phyloP scores from a whole-genome alignment of 495 filamentous ascomycete genomes.

The Aspergillus avenaceus region DNA sequence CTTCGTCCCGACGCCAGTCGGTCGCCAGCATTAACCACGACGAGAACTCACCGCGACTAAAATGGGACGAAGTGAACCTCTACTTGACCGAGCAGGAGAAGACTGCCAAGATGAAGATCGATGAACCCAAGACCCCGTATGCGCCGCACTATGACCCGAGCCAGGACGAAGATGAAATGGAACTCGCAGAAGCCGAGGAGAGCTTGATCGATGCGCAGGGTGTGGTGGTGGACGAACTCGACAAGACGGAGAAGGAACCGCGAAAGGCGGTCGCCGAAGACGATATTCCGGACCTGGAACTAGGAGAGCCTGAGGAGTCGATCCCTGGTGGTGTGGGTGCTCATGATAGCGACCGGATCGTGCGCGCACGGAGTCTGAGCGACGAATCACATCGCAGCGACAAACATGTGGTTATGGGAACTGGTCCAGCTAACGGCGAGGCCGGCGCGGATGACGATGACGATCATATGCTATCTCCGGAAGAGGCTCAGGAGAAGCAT shows the following conservation, averaged over 20 bases:
- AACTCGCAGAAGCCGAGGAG: constrained; percentile 31
- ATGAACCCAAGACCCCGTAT: constrained; percentile 96
- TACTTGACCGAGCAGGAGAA: constrained; percentile 95
- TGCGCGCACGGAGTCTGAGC: constrained; percentile 44
- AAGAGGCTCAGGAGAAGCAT: constrained; percentile 86
- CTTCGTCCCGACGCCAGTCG: constrained; percentile 67
- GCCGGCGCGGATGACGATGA: constrained; percentile 51
- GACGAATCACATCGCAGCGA: constrained; percentile 53
- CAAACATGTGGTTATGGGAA: constrained; percentile 76
- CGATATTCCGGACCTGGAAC: constrained; percentile 86
- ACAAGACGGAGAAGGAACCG: constrained; percentile 41
- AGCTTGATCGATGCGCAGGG: constrained; percentile 52
- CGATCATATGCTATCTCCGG: constrained; percentile 55
- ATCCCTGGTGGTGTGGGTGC: constrained; percentile 21
- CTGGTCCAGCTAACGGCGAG: constrained; percentile 54
- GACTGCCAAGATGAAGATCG: constrained; percentile 95
- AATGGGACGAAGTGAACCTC: constrained; percentile 97
- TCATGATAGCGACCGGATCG: constrained; percentile 33
- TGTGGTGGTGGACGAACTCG: constrained; percentile 68
- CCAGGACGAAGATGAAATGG: constrained; percentile 77
- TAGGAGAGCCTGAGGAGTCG: constrained; percentile 88
- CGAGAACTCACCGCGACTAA: constrained; percentile 68
- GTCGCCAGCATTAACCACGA: constrained; percentile 40
- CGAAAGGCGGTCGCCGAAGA: constrained; percentile 50
- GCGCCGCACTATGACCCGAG: constrained; percentile 84